phyloP scores from a whole-genome alignment of 2,329 filamentous ascomycete genomes.

The Ophiostoma montium region DNA sequence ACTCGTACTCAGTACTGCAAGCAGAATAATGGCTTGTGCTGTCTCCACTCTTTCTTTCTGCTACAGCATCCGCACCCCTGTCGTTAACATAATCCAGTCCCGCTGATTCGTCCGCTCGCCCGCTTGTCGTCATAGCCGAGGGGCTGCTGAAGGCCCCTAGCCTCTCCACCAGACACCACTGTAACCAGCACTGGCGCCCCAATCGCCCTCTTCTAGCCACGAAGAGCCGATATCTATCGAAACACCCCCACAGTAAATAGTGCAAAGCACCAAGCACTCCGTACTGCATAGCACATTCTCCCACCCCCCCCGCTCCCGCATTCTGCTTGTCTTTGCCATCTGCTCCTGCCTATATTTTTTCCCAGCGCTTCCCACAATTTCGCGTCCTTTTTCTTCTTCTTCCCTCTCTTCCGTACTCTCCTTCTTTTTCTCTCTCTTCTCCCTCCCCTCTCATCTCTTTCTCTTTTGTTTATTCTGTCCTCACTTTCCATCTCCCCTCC shows the following conservation, averaged over 20 bases:
- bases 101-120: slow-evolving; percentile 17
- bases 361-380: slow-evolving; percentile 9
- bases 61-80: neutral
- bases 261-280: slow-evolving; percentile 16
- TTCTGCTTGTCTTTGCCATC: slow-evolving; percentile 3
- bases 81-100: slow-evolving; percentile 15
- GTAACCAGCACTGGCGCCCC: slow-evolving; percentile 2
- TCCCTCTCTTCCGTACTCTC: neutral
- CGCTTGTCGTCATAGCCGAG: slow-evolving; percentile 19
- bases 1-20: too few species aligned
- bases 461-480: neutral
- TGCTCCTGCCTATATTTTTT: slow-evolving; percentile 7
- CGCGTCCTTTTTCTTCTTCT: slow-evolving; percentile 6
- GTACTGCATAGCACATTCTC: neutral
- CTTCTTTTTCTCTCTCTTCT: neutral
- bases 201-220: slow-evolving; percentile 5
- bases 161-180: neutral
- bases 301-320: slow-evolving; percentile 8
- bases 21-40: slow-evolving; percentile 6
- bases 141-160: slow-evolving; percentile 3
- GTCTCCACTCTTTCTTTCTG: slow-evolving; percentile 1
- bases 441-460: neutral
- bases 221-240: slow-evolving; percentile 12
- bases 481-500: neutral
- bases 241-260: slow-evolving; percentile 12